Base-by-base conservation (phyloP, 78 protist genomes). In the Dictyostelium citrinum region DNA sequence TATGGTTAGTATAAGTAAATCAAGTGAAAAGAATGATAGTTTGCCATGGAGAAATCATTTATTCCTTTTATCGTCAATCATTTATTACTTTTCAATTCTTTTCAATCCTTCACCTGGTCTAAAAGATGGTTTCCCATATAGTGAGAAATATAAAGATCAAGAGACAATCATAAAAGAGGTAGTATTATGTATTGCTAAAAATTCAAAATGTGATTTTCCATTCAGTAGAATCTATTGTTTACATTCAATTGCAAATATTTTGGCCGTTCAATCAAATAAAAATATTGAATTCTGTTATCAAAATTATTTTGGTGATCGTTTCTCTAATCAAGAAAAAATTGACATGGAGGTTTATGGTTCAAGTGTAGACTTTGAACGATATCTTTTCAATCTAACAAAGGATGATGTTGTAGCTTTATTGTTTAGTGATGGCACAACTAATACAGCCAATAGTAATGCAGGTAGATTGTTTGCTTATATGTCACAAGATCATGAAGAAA, bases 201-300 rank as follows among this genome's bases (percentile, higher is more conserved):
- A 88, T 14, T 41, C 81, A 58, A 45, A n/a, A 33, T 31, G 81
- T 67, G 93, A 88, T 35, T 78, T 77, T 68, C 85, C 93, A 67
- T 58, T 79, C 17, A 49, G 80, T 31, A 76, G 93, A 88, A 45
- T 88, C 11, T 76, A 58, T 12, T 35, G 83, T 39, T 71, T 85
- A 9, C 61, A 76, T 61, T 20, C 45, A 5, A 12, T 85, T 12
- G 64, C 84, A 39, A 22, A 43, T 9, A 16, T 76, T 2, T 45
- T 76, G 5, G 1, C 24, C 6, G 35, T 27, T 22, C 81, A 85
- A 43, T 35, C 68, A 29, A 5, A 4, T 39, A 55, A 67, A 16
- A 51, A 46, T 43, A 12, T 37, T 29, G 78, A 85, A 20, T 43
- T 45, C 17, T 12, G 76, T 41, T 61, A 39, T 61, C 74, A 49